These are phyloP conservation scores for Saccharum officinarum DNA, from an alignment of 176 grass and related monocot genomes.

Conservation along the genomic window DNA sequence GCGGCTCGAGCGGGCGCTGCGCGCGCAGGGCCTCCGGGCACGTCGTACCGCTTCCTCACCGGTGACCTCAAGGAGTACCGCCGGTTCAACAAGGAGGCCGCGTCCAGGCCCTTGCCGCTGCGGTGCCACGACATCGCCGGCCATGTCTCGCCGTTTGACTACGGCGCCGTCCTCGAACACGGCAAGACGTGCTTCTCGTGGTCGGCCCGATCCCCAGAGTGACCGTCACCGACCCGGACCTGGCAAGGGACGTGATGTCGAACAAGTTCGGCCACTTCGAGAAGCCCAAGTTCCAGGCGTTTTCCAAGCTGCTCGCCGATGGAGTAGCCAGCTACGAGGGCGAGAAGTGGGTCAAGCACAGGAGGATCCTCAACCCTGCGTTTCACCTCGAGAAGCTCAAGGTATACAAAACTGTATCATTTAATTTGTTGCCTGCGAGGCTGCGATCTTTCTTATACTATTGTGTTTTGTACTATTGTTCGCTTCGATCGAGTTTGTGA, in stretches of 20 bases:
- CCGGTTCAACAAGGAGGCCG: constrained; percentile 21
- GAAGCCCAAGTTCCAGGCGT: constrained; percentile 37
- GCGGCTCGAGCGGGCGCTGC: constrained; percentile 37
- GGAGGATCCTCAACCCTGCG: constrained; percentile 57
- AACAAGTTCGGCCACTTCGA: constrained; percentile 59
- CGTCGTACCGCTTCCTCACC: constrained; percentile 43
- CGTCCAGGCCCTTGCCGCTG: constrained; percentile 37
- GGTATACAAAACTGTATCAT: constrained; percentile 12
- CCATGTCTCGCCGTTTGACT: constrained; percentile 32
- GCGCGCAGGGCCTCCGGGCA: constrained; percentile 53
- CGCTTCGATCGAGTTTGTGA: neutral
- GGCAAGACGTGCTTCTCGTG: constrained; percentile 45
- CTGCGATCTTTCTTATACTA: neutral
- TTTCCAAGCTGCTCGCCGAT: constrained; percentile 13
- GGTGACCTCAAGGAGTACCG: constrained; percentile 39
- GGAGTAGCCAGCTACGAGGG: constrained; percentile 29
- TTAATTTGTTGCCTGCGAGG: neutral
- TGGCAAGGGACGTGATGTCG: constrained; percentile 42
- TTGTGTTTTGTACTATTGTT: neutral
- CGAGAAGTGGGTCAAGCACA: constrained; percentile 67
- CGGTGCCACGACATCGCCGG: constrained; percentile 45
- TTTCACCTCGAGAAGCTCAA: constrained; percentile 63
- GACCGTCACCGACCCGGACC: constrained; percentile 37
- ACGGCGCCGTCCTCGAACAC: constrained; percentile 26
- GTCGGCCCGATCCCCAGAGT: constrained; percentile 45